A percentile compares a stretch with the other conserved stretches of the same genome.
These are phyloP conservation scores for Candida mattraensis DNA, from an alignment of 805 yeast genomes.

Conservation along the genomic window DNA sequence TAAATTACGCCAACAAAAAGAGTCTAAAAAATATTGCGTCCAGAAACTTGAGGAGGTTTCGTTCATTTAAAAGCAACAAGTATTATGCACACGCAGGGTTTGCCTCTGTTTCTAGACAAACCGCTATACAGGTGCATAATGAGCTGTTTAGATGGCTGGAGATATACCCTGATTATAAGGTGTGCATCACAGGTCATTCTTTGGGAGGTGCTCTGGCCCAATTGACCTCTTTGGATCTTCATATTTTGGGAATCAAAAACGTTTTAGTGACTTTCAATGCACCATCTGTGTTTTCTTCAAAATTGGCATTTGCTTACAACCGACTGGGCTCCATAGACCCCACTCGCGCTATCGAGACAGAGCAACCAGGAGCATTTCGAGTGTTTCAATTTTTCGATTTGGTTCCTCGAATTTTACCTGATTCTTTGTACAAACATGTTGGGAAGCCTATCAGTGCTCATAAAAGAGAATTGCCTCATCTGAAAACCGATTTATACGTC, in stretches of 20 bases:
- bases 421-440: constrained; percentile 17
- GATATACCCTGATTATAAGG: constrained; percentile 20
- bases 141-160: constrained; percentile 16
- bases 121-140: constrained; percentile 12
- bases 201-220: constrained; percentile 64
- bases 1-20: constrained; percentile 3
- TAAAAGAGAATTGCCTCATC: constrained; percentile 19
- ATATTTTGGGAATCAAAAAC: constrained; percentile 43
- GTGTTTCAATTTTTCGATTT: constrained; percentile 19
- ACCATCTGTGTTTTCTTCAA: constrained; percentile 21
- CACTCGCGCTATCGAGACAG: constrained; percentile 1
- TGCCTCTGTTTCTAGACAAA: constrained; percentile 10
- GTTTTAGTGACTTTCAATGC: constrained; percentile 17
- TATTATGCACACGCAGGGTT: constrained; percentile 24
- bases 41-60: constrained; percentile 6
- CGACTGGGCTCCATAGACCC: constrained; percentile 1
- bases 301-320: constrained; percentile 12
- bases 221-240: constrained; percentile 61
- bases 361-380: constrained; percentile 12
- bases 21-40: constrained; percentile 1
- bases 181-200: constrained; percentile 48
- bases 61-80: constrained; percentile 6
- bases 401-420: constrained; percentile 21
- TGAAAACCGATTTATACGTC: constrained; percentile 6
- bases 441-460: constrained; percentile 13